Conservation (phyloP, 1,284 basidiomycete species). For the Golubevia sp. region DNA sequence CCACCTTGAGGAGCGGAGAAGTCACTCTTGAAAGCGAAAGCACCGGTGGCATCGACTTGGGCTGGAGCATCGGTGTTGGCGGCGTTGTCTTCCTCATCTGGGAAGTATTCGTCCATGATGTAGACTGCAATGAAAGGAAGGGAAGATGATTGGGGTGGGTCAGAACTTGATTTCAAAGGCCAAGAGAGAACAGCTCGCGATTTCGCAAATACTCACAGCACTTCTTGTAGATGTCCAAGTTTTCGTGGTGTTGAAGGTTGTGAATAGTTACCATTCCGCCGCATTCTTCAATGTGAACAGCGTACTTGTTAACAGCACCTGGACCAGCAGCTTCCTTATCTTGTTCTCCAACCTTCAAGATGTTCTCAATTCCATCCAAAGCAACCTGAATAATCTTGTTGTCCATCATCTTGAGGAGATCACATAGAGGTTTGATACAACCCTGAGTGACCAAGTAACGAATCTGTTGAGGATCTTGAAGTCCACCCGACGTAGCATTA, state of each 20-base stretch:
- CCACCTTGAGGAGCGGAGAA: constrained; percentile 39
- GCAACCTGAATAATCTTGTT: constrained; percentile 99
- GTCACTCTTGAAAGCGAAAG: constrained; percentile 55
- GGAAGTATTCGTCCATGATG: constrained; percentile 33
- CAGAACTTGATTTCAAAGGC: background rate
- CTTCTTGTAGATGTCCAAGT: constrained; percentile 62
- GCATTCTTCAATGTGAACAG: constrained; percentile 82
- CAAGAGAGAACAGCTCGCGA: too few relatives aligned
- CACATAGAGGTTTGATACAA: constrained; percentile 97
- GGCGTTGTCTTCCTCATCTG: constrained; percentile 50
- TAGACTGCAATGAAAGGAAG: background rate
- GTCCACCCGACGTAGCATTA: constrained; percentile 96
- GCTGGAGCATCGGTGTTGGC: constrained; percentile 46
- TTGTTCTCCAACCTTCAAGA: constrained; percentile 95
- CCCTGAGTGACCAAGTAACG: constrained; percentile 97
- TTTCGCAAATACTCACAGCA: constrained; percentile 22
- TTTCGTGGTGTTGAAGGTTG: constrained; percentile 60
- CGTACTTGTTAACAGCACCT: constrained; percentile 88
- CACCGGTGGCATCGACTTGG: constrained; percentile 51
- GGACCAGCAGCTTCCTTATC: constrained; percentile 85
- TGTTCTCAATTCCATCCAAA: constrained; percentile 98
- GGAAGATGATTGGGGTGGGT: constrained; percentile 32
- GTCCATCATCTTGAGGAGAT: constrained; percentile 95
- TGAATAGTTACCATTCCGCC: constrained; percentile 37
- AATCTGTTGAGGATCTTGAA: constrained; percentile 95